These are phyloP conservation scores for Lentinula novae-zelandiae DNA, from an alignment of 1,284 basidiomycete genomes.

Conservation along the genomic window DNA sequence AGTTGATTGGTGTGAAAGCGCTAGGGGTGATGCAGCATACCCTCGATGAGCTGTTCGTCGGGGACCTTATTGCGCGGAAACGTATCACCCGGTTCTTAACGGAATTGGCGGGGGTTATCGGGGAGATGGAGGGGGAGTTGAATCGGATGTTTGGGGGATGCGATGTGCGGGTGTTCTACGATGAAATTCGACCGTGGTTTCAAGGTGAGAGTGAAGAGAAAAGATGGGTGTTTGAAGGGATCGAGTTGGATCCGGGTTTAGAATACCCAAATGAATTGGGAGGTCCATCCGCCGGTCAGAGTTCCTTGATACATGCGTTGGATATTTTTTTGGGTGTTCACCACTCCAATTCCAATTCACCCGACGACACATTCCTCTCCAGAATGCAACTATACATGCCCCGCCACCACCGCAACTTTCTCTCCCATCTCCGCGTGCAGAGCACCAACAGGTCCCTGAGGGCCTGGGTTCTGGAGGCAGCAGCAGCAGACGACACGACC, in stretches of 20 bases:
- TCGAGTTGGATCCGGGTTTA: conserved; percentile 53
- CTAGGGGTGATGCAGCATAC: conserved; percentile 84
- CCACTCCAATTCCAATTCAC: too few species aligned
- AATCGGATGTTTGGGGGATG: conserved; percentile 69
- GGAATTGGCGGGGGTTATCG: conserved; percentile 58
- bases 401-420: conserved; percentile 80
- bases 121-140: conserved; percentile 59
- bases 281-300: conserved; percentile 91
- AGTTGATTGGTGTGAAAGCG: conserved; percentile 84
- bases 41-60: conserved; percentile 91
- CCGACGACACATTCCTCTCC: conserved; percentile 56
- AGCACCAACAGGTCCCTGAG: not conserved
- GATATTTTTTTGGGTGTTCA: conserved; percentile 87
- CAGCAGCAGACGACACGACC: too few species aligned
- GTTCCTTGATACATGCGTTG: conserved; percentile 83
- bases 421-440: conserved; percentile 54
- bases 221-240: conserved; percentile 82
- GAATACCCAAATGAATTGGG: conserved; percentile 62
- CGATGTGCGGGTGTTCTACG: conserved; percentile 81
- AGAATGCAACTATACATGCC: conserved; percentile 91
- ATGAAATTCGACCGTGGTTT: conserved; percentile 90
- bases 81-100: conserved; percentile 75
- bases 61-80: conserved; percentile 71
- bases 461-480: not conserved
- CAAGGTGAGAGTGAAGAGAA: conserved; percentile 63